A percentile compares a stretch with the other conserved stretches of the same genome.
These are phyloP conservation scores for Cladosporium oxysporum DNA, from an alignment of 2,329 filamentous ascomycete species.

Conservation along the genomic window DNA sequence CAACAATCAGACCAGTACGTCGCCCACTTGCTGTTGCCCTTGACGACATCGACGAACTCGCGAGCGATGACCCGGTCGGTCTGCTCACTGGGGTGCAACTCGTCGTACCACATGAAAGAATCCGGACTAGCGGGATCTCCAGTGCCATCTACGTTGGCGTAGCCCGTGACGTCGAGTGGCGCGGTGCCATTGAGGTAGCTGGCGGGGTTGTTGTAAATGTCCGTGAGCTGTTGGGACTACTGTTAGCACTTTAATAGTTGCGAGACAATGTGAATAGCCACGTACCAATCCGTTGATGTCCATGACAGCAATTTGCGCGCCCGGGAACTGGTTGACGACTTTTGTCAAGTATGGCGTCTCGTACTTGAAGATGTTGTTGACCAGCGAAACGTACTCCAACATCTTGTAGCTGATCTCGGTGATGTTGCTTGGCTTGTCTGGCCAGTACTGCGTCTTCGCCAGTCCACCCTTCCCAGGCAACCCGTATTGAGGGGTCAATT, in stretches of 20 bases:
- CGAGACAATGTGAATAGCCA: not conserved
- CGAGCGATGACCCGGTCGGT: constrained; percentile 59
- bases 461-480: constrained; percentile 49
- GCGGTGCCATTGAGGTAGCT: constrained; percentile 63
- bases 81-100: constrained; percentile 69
- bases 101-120: constrained; percentile 73
- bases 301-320: constrained; percentile 64
- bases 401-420: constrained; percentile 55
- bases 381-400: constrained; percentile 51
- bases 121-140: constrained; percentile 48
- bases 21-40: constrained; percentile 51
- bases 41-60: constrained; percentile 58
- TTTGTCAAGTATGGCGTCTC: constrained; percentile 51
- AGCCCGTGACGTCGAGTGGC: constrained; percentile 63
- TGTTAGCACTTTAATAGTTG: not conserved
- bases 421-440: constrained; percentile 49
- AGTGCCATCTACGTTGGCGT: constrained; percentile 49
- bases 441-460: constrained; percentile 49
- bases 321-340: constrained; percentile 49
- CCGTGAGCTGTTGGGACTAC: constrained; percentile 50
- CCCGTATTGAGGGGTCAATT: constrained; percentile 69
- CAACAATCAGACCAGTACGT: constrained; percentile 42
- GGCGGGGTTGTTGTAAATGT: constrained; percentile 64
- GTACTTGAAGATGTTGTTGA: constrained; percentile 56
- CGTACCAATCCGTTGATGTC: constrained; percentile 64